phyloP scores from a whole-genome alignment of 1,284 basidiomycete genomes.

The Ustilago esculenta region DNA sequence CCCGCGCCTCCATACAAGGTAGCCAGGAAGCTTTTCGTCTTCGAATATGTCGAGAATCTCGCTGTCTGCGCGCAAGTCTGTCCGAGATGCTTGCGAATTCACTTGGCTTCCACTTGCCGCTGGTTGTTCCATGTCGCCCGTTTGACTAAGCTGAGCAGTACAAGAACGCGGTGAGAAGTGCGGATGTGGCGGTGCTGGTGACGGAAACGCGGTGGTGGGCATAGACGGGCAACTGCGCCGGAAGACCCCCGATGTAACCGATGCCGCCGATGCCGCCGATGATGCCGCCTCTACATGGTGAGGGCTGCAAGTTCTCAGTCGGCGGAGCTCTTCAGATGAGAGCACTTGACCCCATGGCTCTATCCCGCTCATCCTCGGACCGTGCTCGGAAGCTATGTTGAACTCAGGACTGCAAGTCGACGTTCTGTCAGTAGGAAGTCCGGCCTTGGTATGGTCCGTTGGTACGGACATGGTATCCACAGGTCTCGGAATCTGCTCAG shows the following conservation, averaged over 20 bases:
- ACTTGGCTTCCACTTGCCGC: too few relatives aligned
- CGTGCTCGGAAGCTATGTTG: background rate
- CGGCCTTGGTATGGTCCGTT: background rate
- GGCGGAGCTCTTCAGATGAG: background rate
- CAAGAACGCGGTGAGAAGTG: background rate
- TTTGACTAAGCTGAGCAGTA: too few relatives aligned
- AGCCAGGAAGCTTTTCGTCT: constrained; percentile 33
- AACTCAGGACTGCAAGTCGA: background rate
- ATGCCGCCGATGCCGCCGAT: too few relatives aligned
- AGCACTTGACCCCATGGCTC: background rate
- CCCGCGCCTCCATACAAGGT: constrained; percentile 14
- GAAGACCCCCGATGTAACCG: too few relatives aligned
- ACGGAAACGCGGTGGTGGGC: background rate
- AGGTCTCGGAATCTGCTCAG: background rate
- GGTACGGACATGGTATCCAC: background rate
- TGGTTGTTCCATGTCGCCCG: too few relatives aligned
- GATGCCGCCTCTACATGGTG: background rate
- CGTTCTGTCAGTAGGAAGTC: background rate
- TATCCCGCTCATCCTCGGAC: background rate
- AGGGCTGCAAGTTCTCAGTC: background rate
- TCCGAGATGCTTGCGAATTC: background rate
- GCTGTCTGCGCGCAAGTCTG: background rate
- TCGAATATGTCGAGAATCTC: constrained; percentile 24
- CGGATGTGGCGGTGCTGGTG: background rate
- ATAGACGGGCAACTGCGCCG: too few relatives aligned